phyloP scores from a whole-genome alignment of 2,329 filamentous ascomycete genomes.

The Fusarium continuum region DNA sequence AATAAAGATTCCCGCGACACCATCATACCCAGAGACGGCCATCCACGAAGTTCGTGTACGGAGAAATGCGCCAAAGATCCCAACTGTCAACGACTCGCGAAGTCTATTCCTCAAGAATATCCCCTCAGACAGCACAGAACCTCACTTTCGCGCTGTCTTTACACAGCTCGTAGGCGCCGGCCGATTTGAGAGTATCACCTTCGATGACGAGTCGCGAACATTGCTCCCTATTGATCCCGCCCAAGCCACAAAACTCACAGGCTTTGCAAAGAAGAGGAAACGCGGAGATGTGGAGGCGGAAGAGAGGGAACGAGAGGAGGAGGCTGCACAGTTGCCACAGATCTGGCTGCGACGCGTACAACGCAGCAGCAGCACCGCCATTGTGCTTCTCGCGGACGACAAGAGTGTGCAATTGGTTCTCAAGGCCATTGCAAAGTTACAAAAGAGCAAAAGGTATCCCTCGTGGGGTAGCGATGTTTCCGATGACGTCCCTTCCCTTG shows the following conservation, averaged over 20 bases:
- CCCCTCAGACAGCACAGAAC: constrained; percentile 82
- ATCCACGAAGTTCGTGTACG: constrained; percentile 90
- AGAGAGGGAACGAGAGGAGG: constrained; percentile 63
- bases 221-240: constrained; percentile 56
- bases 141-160: constrained; percentile 81
- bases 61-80: constrained; percentile 80
- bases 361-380: constrained; percentile 78
- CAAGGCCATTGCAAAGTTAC: constrained; percentile 74
- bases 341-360: constrained; percentile 79
- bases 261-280: constrained; percentile 54
- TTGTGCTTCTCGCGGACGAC: constrained; percentile 85
- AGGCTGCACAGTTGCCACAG: constrained; percentile 70
- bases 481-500: constrained; percentile 67
- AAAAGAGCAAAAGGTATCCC: constrained; percentile 68
- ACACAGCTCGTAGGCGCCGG: constrained; percentile 77
- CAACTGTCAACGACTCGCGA: constrained; percentile 76
- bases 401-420: constrained; percentile 79
- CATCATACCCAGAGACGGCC: constrained; percentile 68
- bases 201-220: constrained; percentile 69
- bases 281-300: constrained; percentile 63
- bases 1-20: constrained; percentile 69
- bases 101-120: constrained; percentile 93
- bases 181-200: constrained; percentile 79
- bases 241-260: constrained; percentile 55
- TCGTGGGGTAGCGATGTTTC: constrained; percentile 73